Percentiles rank a stretch among this genome's conserved stretches.
Conservation (phyloP, 805 yeast genomes). For the Pichia rugopelliculosa region DNA sequence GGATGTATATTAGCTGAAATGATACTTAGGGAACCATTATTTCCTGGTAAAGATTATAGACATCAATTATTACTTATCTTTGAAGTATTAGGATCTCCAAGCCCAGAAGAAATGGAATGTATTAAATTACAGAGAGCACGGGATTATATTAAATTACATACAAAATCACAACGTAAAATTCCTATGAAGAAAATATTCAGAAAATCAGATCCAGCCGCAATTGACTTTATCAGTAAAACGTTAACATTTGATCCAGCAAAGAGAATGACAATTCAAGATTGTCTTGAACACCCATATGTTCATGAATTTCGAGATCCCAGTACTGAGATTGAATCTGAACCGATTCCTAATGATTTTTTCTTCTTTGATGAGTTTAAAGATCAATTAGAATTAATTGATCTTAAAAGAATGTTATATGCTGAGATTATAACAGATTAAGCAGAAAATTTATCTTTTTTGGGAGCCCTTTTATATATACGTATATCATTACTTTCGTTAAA, state of each 20-base stretch:
- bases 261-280: slow-evolving; percentile 76
- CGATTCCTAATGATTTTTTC: slow-evolving; percentile 48
- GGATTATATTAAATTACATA: slow-evolving; percentile 56
- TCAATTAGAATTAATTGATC: slow-evolving; percentile 40
- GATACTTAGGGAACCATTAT: slow-evolving; percentile 52
- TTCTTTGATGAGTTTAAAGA: slow-evolving; percentile 49
- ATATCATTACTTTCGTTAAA: too few relatives aligned
- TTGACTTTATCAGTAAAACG: slow-evolving; percentile 63
- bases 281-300: slow-evolving; percentile 75
- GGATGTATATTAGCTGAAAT: slow-evolving; percentile 75
- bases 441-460: background rate
- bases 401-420: slow-evolving; percentile 45
- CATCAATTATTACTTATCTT: slow-evolving; percentile 61
- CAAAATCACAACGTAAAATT: slow-evolving; percentile 41
- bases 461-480: too few relatives aligned
- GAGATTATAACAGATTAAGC: slow-evolving; percentile 35
- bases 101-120: slow-evolving; percentile 63
- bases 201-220: slow-evolving; percentile 39
- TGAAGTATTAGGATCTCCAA: slow-evolving; percentile 67
- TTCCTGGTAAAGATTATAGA: slow-evolving; percentile 71
- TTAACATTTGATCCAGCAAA: slow-evolving; percentile 75
- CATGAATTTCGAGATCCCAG: slow-evolving; percentile 60
- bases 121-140: slow-evolving; percentile 70
- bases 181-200: slow-evolving; percentile 46
- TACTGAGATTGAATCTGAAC: slow-evolving; percentile 57